Base-by-base conservation (phyloP, 2,329 filamentous ascomycete species). In the Trichoderma koningii region DNA sequence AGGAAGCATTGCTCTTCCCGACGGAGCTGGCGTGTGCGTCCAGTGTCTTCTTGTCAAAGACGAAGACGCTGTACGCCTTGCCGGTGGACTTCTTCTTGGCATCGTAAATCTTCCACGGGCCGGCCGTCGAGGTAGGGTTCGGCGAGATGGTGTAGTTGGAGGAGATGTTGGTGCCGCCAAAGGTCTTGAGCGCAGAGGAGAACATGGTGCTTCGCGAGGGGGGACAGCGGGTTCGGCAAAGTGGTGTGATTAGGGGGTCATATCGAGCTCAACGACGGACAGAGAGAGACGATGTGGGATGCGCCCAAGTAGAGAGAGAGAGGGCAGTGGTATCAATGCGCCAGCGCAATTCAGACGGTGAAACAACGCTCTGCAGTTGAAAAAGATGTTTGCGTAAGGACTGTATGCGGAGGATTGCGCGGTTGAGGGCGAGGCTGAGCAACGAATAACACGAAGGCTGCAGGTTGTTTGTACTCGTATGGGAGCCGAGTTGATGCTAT, bases 31-130 rank as follows among this genome's bases (percentile, higher is more conserved):
- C 74, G 65, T 79, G 76, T 10, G 86, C 80, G 65, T 97, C 93
- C 63, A 99, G 81, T 0, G 87, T 86, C 78, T 96, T 97, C 75
- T 88, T 89, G 70, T 99, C 95, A 76, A 98, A 97, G 69, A 98
- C 88, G 73, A 98, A 99, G 70, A 98, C 88, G 17, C 93, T 97
- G 63, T 89, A 95, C 7, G 89, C 78, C 76, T 95, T 96, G 70
- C 91, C 92, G 0, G 93, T 97, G 34, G 90, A 92, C 79, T 97
- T 98, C 80, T 96, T 96, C 82, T 96, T 98, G 66, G 91, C 93
- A 80, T 97, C 93, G 83, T 94, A 94, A 73, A 99, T 95, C 81
- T 93, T 96, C 95, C 95, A 99, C 66, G 93, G 92, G 19, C 95
- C 95, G 17, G 93, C 91, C 60, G 87, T 87, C 59, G 92, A 90